phyloP scores from a whole-genome alignment of 1,284 basidiomycete genomes.

The Volvariella volvacea region DNA sequence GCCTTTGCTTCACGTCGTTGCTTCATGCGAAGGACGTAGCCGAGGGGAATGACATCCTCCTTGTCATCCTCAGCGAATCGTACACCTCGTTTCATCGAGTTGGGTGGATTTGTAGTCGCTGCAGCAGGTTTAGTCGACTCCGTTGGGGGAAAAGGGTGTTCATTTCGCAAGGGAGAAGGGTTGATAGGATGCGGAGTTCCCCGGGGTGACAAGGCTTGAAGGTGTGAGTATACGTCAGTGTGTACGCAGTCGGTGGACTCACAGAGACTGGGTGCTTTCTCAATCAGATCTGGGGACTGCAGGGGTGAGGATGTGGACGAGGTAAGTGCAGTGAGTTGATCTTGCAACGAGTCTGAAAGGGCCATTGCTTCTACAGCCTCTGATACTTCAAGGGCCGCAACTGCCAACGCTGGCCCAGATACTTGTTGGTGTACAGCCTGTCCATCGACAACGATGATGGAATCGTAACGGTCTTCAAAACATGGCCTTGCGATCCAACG shows the following conservation, averaged over 20 bases:
- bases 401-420: slow-evolving; percentile 45
- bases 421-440: slow-evolving; percentile 34
- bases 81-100: slow-evolving; percentile 34
- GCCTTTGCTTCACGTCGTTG: slow-evolving; percentile 69
- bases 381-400: slow-evolving; percentile 69
- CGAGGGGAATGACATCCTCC: slow-evolving; percentile 61
- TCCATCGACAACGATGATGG: slow-evolving; percentile 41
- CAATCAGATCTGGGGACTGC: neutral
- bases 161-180: slow-evolving; percentile 50
- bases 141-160: slow-evolving; percentile 17
- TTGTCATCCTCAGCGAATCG: slow-evolving; percentile 63
- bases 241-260: slow-evolving; percentile 3
- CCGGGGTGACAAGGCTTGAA: too few species aligned
- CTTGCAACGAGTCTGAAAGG: too few species aligned
- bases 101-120: slow-evolving; percentile 9
- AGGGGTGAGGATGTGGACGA: slow-evolving; percentile 5
- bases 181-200: slow-evolving; percentile 27
- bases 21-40: slow-evolving; percentile 53
- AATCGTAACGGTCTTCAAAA: slow-evolving; percentile 62
- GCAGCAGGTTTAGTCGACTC: neutral
- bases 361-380: slow-evolving; percentile 54
- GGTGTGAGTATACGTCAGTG: too few species aligned
- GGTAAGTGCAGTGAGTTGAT: slow-evolving; percentile 8
- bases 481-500: slow-evolving; percentile 66
- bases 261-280: slow-evolving; percentile 2